phyloP scores from a whole-genome alignment of 257 asterid genomes.

The Solanum rostratum region DNA sequence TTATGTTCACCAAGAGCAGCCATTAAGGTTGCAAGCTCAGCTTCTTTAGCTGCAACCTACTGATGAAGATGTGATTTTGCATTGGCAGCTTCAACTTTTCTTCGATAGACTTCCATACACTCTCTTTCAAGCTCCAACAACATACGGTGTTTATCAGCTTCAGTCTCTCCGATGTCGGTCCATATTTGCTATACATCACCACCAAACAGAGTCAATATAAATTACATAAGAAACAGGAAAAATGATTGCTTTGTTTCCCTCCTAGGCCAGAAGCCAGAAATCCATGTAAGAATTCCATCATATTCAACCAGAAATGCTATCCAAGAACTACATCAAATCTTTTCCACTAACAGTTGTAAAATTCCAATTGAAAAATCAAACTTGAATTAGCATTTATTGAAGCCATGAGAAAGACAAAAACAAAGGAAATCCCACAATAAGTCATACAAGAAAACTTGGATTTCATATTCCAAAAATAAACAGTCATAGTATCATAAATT shows the following conservation, averaged over 20 bases:
- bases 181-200: conserved; percentile 68
- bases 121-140: conserved; percentile 77
- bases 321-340: background rate
- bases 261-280: background rate
- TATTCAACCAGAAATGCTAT: background rate
- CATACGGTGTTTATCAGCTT: conserved; percentile 72
- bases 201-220: background rate
- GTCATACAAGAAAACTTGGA: background rate
- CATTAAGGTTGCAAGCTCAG: conserved; percentile 78
- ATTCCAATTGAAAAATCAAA: background rate
- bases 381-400: background rate
- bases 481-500: background rate
- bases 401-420: background rate
- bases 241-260: background rate
- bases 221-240: background rate
- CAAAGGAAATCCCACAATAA: background rate
- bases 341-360: background rate
- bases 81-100: conserved; percentile 78
- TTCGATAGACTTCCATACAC: conserved; percentile 69
- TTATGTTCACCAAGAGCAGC: conserved; percentile 83
- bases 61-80: conserved; percentile 75
- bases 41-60: conserved; percentile 77
- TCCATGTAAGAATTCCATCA: background rate
- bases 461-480: background rate
- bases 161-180: conserved; percentile 85